Conservation (phyloP, 2,329 filamentous ascomycete species). For the Lasiodiplodia hormozganensis region DNA sequence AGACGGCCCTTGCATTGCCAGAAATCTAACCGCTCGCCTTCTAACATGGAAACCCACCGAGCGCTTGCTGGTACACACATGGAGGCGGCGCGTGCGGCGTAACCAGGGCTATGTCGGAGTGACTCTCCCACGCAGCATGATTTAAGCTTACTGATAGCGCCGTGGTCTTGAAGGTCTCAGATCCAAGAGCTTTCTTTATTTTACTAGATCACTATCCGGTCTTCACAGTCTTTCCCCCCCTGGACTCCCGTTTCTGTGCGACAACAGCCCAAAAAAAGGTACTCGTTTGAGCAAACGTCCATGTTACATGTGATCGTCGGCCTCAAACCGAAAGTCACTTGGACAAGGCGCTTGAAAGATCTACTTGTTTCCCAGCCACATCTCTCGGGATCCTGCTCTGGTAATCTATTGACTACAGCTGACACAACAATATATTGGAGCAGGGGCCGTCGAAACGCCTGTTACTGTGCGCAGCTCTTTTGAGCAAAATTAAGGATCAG, state of each 20-base stretch:
- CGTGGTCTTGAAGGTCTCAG: not conserved
- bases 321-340: not conserved
- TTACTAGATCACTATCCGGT: not conserved
- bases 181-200: not conserved
- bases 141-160: constrained; percentile 12
- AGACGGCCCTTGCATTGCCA: constrained; percentile 11
- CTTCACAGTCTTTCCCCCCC: not conserved
- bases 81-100: constrained; percentile 2
- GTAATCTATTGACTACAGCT: constrained; percentile 12
- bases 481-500: not conserved
- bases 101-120: not conserved
- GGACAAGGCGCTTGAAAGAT: not conserved
- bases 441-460: constrained; percentile 2
- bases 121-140: not conserved
- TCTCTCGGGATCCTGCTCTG: not conserved
- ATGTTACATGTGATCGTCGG: constrained; percentile 4
- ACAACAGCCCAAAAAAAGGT: not conserved
- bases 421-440: constrained; percentile 11
- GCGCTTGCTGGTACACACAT: constrained; percentile 13
- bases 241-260: not conserved
- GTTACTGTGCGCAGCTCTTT: not conserved
- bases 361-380: not conserved
- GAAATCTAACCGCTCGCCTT: not conserved
- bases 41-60: not conserved
- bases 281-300: constrained; percentile 2